A percentile compares a stretch with the other conserved stretches of the same genome.
These are phyloP conservation scores for Pyropia yezoensis DNA, from an alignment of 23 red algal genomes.

Conservation along the genomic window DNA sequence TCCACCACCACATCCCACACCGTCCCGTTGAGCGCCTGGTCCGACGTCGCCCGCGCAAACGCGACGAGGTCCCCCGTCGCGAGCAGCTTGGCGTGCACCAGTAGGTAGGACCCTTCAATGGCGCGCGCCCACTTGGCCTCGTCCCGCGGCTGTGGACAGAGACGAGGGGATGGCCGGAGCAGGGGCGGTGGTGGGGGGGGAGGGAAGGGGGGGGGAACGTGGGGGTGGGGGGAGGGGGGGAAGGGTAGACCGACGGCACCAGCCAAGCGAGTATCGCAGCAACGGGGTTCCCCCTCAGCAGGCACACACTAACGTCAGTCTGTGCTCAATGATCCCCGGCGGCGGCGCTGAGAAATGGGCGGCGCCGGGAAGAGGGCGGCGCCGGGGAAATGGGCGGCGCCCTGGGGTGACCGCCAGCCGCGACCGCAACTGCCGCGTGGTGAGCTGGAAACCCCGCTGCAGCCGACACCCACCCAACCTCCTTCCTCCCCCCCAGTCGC, in stretches of 20 bases:
- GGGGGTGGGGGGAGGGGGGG: neutral
- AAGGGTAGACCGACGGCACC: neutral
- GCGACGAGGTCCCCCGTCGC: slow-evolving; percentile 45
- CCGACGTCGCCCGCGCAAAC: slow-evolving; percentile 73
- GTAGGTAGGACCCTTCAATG: slow-evolving; percentile 39
- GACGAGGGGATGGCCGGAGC: neutral
- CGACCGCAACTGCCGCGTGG: too few relatives aligned
- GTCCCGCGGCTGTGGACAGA: slow-evolving; percentile 23
- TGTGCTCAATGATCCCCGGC: too few relatives aligned
- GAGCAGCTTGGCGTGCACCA: slow-evolving; percentile 64
- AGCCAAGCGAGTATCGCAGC: neutral
- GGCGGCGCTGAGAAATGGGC: too few relatives aligned
- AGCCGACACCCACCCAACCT: too few relatives aligned
- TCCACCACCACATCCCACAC: slow-evolving; percentile 79
- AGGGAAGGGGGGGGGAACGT: neutral
- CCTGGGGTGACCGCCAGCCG: too few relatives aligned
- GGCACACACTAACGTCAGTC: too few relatives aligned
- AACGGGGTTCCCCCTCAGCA: neutral
- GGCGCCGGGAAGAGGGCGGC: too few relatives aligned
- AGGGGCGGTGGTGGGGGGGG: neutral
- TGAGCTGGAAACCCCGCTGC: too few relatives aligned
- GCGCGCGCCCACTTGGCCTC: slow-evolving; percentile 53
- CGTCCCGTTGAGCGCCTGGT: slow-evolving; percentile 64
- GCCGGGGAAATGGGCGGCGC: too few relatives aligned
- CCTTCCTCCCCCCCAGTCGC: too few relatives aligned